Base-by-base conservation (phyloP, 257 asterid species). In the Solanum acaule region DNA sequence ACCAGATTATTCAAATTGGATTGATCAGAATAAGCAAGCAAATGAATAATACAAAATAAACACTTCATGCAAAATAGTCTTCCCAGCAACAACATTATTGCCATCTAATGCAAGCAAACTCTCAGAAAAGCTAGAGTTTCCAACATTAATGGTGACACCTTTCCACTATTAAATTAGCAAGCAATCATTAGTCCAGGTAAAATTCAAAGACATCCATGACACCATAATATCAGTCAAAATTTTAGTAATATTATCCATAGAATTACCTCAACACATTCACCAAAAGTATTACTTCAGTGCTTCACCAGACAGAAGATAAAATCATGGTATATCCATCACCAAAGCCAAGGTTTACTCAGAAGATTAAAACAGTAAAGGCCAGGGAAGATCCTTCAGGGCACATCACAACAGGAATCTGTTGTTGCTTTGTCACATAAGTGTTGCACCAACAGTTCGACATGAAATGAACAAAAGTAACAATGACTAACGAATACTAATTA, bases 321-420 rank as follows among this genome's bases (percentile, higher is more conserved):
- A 96, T 91, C 90, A 97, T 72, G 25, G 98, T 91, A 77, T 84
- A 89, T 84, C 98, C 99, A 92, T 97, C 98, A 37, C 98, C 98
- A 95, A 87, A 97, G 96, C 99, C 99, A 96, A 37, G 98, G 98
- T 38, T 92, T 88, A 44, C 90, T 77, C 29, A 93, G 94, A 87
- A 94, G 77, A 71, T 92, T 93, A 11, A 90, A 87, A 87, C 89
- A 90, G 87, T 97, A 94, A 86, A 97, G 89, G 88, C 99, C 99
- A 13, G 98, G 99, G 93, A 97, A 96, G 86, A 86, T 87, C 95
- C 96, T 84, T 93, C 95, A 70, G 98, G 97, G 90, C 95, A 94
- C 94, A 89, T 91, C 82, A 95, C 94, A 14, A 94, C 94, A 84
- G 98, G 95, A 89, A 97, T 98, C 99, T 97, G 85, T 56, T 56